A percentile compares a stretch with the other conserved stretches of the same genome.
Evolutionary conservation across 768 basidiomycete genomes (phyloP).

Genomic region (Wakefieldia striispora): DNA sequence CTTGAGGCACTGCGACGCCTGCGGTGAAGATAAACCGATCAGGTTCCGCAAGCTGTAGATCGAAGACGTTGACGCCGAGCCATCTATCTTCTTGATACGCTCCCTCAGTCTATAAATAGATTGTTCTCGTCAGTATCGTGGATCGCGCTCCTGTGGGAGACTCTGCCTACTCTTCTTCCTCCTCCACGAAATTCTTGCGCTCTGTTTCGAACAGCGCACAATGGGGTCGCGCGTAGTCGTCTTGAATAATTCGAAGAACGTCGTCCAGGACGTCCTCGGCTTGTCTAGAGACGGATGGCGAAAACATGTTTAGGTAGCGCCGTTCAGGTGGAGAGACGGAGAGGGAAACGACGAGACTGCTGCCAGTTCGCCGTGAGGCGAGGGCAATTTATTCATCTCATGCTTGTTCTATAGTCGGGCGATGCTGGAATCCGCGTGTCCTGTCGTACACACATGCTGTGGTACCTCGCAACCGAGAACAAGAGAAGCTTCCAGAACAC

Average conservation of each 20-base stretch:
- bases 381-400: constrained; percentile 12
- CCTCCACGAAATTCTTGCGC: too few species aligned
- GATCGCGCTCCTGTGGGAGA: too few species aligned
- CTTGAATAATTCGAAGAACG: too few species aligned
- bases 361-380: neutral
- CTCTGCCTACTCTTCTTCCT: too few species aligned
- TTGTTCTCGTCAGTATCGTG: neutral
- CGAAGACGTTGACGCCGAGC: neutral
- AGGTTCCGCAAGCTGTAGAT: neutral
- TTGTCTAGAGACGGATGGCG: neutral
- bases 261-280: too few species aligned
- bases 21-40: constrained; percentile 7
- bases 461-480: constrained; percentile 13
- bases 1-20: neutral
- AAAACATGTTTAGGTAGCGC: constrained; percentile 1
- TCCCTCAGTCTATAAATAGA: constrained; percentile 6
- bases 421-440: neutral
- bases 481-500: constrained; percentile 9
- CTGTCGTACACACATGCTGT: constrained; percentile 6
- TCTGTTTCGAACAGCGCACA: too few species aligned
- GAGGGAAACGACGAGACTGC: too few species aligned
- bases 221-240: too few species aligned
- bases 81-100: neutral
- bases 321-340: neutral
- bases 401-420: neutral